Evolutionary conservation across 352 stramenopile genomes (phyloP).

Genomic region (Globisporangium rhizosaccharum): DNA sequence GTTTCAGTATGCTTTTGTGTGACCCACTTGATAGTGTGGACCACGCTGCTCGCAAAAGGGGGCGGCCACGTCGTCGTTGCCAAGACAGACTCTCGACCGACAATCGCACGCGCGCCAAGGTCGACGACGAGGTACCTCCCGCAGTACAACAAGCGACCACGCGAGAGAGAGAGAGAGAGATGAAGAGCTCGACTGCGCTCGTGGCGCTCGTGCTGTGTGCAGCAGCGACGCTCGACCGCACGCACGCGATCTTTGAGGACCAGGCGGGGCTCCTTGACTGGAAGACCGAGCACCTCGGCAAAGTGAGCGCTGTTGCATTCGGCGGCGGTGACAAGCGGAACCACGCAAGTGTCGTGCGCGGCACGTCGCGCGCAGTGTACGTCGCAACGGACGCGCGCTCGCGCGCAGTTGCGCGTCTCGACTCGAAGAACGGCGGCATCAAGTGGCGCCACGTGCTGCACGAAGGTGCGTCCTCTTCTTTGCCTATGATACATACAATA

Average conservation of each 20-base stretch:
- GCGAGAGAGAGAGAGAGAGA: not conserved
- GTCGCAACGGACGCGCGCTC: constrained; percentile 60
- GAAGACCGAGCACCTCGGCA: constrained; percentile 59
- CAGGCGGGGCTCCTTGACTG: constrained; percentile 80
- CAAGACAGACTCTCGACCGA: too few relatives aligned
- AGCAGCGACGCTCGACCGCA: constrained; percentile 8
- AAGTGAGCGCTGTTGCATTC: constrained; percentile 42
- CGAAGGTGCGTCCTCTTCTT: not conserved
- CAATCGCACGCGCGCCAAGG: too few relatives aligned
- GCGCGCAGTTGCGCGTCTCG: constrained; percentile 56
- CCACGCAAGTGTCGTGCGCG: constrained; percentile 28
- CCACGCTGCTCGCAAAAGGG: too few relatives aligned
- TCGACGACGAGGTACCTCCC: too few relatives aligned
- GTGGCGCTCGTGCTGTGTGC: constrained; percentile 22
- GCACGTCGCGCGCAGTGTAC: constrained; percentile 51
- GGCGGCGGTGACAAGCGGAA: constrained; percentile 36
- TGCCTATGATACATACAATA: not conserved
- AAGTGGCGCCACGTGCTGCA: constrained; percentile 74
- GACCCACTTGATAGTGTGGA: too few relatives aligned
- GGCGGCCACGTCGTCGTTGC: too few relatives aligned
- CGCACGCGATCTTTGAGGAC: constrained; percentile 58
- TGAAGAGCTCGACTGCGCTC: constrained; percentile 10
- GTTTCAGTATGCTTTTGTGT: too few relatives aligned
- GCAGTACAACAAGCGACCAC: not conserved
- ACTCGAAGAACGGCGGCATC: constrained; percentile 61